These are phyloP conservation scores for Thelonectria olida DNA, from an alignment of 2,329 filamentous ascomycete genomes.

Conservation along the genomic window DNA sequence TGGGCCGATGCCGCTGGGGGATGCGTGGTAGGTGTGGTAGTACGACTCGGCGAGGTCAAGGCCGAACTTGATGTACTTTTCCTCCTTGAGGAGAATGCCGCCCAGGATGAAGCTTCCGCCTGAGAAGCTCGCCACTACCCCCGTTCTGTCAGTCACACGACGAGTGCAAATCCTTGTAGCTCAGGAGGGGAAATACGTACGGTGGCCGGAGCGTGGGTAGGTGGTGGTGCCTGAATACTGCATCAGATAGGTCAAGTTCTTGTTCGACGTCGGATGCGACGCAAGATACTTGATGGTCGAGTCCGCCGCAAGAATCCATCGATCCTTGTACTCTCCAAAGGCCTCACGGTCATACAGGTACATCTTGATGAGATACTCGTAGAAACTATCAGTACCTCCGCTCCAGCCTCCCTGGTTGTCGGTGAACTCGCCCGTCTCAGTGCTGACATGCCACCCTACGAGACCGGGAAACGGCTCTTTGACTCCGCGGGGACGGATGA, in stretches of 20 bases:
- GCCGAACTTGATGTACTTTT: constrained; percentile 78
- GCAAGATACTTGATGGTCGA: constrained; percentile 77
- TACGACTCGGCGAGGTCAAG: constrained; percentile 77
- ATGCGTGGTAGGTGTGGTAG: constrained; percentile 75
- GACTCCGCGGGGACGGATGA: constrained; percentile 66
- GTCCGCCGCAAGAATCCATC: constrained; percentile 79
- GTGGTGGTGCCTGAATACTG: constrained; percentile 59
- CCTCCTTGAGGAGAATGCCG: constrained; percentile 72
- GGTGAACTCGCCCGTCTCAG: constrained; percentile 71
- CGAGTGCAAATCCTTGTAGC: not conserved
- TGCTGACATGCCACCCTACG: constrained; percentile 72
- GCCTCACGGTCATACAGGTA: constrained; percentile 77
- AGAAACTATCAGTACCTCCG: constrained; percentile 81
- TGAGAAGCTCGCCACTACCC: constrained; percentile 71
- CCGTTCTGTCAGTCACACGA: constrained; percentile 45
- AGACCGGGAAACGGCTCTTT: constrained; percentile 81
- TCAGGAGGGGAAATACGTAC: constrained; percentile 45
- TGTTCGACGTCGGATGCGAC: constrained; percentile 71
- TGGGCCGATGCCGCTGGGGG: constrained; percentile 79
- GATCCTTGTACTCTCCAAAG: constrained; percentile 73
- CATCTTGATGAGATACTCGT: constrained; percentile 94
- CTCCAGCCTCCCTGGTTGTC: constrained; percentile 79
- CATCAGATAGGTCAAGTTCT: constrained; percentile 78
- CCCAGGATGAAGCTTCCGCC: constrained; percentile 88
- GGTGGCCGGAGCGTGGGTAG: constrained; percentile 58